Percentiles rank a stretch among this genome's conserved stretches.
These are phyloP conservation scores for Penicillium macrosclerotiorum DNA, from an alignment of 495 filamentous ascomycete genomes.

Conservation along the genomic window DNA sequence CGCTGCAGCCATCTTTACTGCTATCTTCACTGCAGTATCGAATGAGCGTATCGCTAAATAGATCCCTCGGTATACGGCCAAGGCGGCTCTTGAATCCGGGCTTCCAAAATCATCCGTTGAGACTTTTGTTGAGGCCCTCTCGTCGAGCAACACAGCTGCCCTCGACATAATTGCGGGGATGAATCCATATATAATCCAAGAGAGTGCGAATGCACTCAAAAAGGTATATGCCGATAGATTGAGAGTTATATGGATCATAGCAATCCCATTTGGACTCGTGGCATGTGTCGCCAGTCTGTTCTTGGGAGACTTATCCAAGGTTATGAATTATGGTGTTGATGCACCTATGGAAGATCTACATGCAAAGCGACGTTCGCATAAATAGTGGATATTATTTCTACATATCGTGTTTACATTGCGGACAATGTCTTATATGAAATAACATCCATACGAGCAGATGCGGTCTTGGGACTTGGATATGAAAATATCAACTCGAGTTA, in stretches of 20 bases:
- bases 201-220: not conserved
- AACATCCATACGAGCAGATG: too few species aligned
- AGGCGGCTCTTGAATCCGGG: constrained; percentile 1
- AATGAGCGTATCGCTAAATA: not conserved
- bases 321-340: constrained; percentile 10
- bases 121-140: constrained; percentile 2
- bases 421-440: not conserved
- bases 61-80: constrained; percentile 4
- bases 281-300: constrained; percentile 7
- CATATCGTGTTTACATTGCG: not conserved
- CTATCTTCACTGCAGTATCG: not conserved
- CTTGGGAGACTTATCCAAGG: constrained; percentile 8
- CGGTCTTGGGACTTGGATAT: too few species aligned
- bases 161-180: not conserved
- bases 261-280: constrained; percentile 9
- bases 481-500: too few species aligned
- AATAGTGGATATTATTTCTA: too few species aligned
- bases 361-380: not conserved
- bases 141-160: not conserved
- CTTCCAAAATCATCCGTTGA: constrained; percentile 1
- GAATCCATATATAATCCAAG: not conserved
- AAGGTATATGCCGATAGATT: constrained; percentile 12
- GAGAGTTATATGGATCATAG: constrained; percentile 11
- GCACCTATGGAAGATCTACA: constrained; percentile 10
- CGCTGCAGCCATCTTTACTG: constrained; percentile 6